Evolutionary conservation across 2,329 filamentous ascomycete genomes (phyloP).

Genomic region (Fusarium globosum): DNA sequence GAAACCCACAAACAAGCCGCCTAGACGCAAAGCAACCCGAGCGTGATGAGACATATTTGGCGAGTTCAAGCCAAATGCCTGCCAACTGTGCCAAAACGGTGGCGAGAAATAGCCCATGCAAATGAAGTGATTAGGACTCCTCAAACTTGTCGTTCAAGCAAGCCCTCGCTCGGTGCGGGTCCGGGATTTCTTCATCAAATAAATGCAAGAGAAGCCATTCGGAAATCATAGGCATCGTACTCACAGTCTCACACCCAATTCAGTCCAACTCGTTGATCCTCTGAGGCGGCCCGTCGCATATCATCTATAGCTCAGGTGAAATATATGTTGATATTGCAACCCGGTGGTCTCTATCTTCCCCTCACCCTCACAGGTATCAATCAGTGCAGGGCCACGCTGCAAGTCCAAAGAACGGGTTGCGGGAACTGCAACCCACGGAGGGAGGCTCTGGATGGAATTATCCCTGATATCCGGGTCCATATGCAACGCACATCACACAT

Average conservation of each 20-base stretch:
- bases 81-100: neutral
- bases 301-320: slow-evolving; percentile 15
- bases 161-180: slow-evolving; percentile 16
- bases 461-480: slow-evolving; percentile 13
- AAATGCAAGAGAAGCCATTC: slow-evolving; percentile 13
- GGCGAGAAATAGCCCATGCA: slow-evolving; percentile 11
- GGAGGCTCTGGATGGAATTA: slow-evolving; percentile 24
- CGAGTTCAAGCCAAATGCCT: neutral
- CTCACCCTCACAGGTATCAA: neutral
- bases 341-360: neutral
- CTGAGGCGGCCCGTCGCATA: slow-evolving; percentile 24
- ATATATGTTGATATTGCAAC: slow-evolving; percentile 9
- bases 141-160: neutral
- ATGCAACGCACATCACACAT: slow-evolving; percentile 32
- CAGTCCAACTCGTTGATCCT: neutral
- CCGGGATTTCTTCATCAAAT: slow-evolving; percentile 6
- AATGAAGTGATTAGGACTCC: neutral
- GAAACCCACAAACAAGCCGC: slow-evolving; percentile 26
- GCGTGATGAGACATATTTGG: slow-evolving; percentile 3
- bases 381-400: neutral
- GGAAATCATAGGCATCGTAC: neutral
- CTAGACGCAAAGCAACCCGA: slow-evolving; percentile 3
- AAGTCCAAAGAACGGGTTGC: slow-evolving; percentile 24
- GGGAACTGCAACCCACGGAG: slow-evolving; percentile 1
- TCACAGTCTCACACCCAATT: neutral